Percentiles rank a stretch among this genome's conserved stretches.
Evolutionary conservation across 495 filamentous ascomycete species (phyloP).

Genomic region (Penicillium bialowiezense): DNA sequence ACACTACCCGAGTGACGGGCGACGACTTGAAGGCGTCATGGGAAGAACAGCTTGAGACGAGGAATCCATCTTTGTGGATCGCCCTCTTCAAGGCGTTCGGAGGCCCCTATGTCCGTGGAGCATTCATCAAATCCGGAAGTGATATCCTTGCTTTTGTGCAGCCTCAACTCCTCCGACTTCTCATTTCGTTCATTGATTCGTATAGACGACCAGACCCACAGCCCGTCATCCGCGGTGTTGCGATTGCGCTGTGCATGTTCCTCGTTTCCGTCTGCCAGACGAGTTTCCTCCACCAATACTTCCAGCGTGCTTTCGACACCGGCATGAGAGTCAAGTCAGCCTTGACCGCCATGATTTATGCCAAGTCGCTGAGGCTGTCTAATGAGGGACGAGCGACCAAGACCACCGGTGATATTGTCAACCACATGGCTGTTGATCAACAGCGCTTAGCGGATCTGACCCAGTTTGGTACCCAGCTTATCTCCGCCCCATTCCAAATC

Average conservation of each 20-base stretch:
- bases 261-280: conserved; percentile 82
- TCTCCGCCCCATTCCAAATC: conserved; percentile 98
- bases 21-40: conserved; percentile 69
- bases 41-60: conserved; percentile 70
- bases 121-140: conserved; percentile 80
- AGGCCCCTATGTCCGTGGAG: conserved; percentile 73
- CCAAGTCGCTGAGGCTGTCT: conserved; percentile 83
- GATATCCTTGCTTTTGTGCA: conserved; percentile 85
- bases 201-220: conserved; percentile 64
- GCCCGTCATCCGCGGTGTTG: conserved; percentile 77
- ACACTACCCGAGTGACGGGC: conserved; percentile 71
- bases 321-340: conserved; percentile 95
- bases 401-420: conserved; percentile 97
- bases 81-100: conserved; percentile 86
- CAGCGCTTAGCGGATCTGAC: conserved; percentile 92
- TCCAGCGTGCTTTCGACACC: conserved; percentile 89
- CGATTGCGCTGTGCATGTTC: conserved; percentile 93
- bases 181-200: conserved; percentile 86
- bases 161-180: conserved; percentile 80
- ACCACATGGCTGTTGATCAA: conserved; percentile 97
- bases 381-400: conserved; percentile 91
- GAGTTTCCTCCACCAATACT: conserved; percentile 83
- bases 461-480: conserved; percentile 90
- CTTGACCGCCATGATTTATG: conserved; percentile 86
- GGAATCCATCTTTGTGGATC: conserved; percentile 83